Conservation (phyloP, 345 rosid genomes). For the Clarkia xantiana region DNA sequence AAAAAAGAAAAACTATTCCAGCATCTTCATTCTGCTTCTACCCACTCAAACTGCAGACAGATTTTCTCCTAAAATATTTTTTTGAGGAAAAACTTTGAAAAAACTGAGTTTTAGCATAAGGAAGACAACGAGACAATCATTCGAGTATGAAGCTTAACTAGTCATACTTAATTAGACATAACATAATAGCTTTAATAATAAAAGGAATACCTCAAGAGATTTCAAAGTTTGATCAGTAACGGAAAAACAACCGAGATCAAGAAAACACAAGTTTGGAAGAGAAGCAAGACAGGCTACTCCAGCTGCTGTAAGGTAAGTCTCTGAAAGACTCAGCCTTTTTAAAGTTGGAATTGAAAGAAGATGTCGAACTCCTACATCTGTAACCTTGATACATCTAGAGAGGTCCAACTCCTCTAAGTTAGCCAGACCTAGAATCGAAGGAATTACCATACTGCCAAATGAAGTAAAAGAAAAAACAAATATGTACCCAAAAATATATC, state of each 20-base stretch:
- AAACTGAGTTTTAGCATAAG: no score
- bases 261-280: slow-evolving; percentile 35
- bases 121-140: neutral
- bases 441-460: neutral
- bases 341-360: slow-evolving; percentile 50
- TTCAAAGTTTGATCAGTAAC: slow-evolving; percentile 50
- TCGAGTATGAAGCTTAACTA: neutral
- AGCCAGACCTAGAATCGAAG: slow-evolving; percentile 33
- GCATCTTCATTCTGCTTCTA: neutral
- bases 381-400: slow-evolving; percentile 68
- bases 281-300: slow-evolving; percentile 57
- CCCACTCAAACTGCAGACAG: neutral
- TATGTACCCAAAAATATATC: no score
- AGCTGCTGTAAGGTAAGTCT: slow-evolving; percentile 44
- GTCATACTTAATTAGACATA: neutral
- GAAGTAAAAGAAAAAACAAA: no score
- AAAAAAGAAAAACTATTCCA: neutral
- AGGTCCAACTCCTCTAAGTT: slow-evolving; percentile 66
- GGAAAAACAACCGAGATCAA: slow-evolving; percentile 85
- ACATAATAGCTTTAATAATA: neutral
- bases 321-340: slow-evolving; percentile 47
- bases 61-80: no score
- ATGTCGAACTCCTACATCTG: slow-evolving; percentile 54
- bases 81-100: no score
- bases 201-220: slow-evolving; percentile 49